Evolutionary conservation across 75 land plant genomes (phyloP).

Genomic region (Cupressus sempervirens): DNA sequence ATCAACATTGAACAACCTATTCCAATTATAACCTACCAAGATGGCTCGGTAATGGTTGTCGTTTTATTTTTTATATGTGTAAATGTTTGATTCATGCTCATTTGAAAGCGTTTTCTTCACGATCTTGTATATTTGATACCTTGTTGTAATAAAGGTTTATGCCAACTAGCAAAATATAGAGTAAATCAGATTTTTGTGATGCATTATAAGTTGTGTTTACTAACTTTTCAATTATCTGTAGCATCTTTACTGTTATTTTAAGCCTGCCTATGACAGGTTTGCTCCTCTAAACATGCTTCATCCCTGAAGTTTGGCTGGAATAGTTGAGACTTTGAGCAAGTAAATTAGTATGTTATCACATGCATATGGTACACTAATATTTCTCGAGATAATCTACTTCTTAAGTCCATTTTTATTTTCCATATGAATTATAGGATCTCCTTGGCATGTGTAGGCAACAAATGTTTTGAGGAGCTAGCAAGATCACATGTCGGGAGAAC

Average conservation of each 20-base stretch:
- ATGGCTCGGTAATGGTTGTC: no score
- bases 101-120: no score
- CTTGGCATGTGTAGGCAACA: neutral
- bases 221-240: neutral
- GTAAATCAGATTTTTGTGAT: neutral
- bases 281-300: neutral
- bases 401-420: neutral
- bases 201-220: neutral
- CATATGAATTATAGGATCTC: neutral
- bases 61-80: no score
- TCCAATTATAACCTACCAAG: no score
- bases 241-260: neutral
- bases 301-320: neutral
- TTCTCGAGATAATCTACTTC: neutral
- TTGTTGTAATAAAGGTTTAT: neutral
- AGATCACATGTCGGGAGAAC: neutral
- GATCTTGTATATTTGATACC: neutral
- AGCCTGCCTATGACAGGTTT: neutral
- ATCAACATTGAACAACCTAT: no score
- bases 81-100: no score
- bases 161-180: neutral
- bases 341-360: neutral
- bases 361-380: neutral
- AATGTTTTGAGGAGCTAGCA: neutral
- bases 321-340: neutral